Conservation (phyloP, 257 asterid species). For the Solanum pennellii region DNA sequence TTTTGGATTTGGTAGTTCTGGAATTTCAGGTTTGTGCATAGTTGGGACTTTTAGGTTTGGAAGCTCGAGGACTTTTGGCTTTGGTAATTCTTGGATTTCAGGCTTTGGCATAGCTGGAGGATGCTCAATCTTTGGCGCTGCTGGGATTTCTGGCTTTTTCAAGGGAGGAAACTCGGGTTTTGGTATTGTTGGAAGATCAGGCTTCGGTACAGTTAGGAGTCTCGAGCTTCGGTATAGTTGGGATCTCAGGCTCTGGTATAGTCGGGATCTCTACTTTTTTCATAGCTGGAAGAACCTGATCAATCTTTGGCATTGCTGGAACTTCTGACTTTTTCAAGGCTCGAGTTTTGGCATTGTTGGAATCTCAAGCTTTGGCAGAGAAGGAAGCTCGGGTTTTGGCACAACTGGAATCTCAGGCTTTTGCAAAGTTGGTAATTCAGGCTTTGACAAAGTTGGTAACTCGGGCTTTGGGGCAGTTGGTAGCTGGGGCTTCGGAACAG, state of each 20-base stretch:
- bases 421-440: not conserved
- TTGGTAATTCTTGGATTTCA: conserved; percentile 2
- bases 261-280: not conserved
- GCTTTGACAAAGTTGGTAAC: not conserved
- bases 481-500: not conserved
- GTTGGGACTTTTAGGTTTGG: not conserved
- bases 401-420: not conserved
- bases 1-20: not conserved
- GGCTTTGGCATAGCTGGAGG: not conserved
- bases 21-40: not conserved
- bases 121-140: not conserved
- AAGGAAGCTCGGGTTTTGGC: not conserved
- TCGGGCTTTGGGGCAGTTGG: not conserved
- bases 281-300: not conserved
- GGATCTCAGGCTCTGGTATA: not conserved
- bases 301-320: not conserved
- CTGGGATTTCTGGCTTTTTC: not conserved
- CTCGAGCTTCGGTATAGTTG: conserved; percentile 2
- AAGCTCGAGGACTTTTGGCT: not conserved
- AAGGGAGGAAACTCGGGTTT: not conserved
- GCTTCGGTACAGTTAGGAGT: not conserved
- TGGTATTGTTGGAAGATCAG: not conserved
- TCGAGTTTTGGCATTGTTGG: not conserved
- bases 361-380: not conserved
- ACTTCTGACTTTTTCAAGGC: not conserved